These are phyloP conservation scores for Gossypium mustelinum DNA, from an alignment of 345 rosid genomes.

Conservation along the genomic window DNA sequence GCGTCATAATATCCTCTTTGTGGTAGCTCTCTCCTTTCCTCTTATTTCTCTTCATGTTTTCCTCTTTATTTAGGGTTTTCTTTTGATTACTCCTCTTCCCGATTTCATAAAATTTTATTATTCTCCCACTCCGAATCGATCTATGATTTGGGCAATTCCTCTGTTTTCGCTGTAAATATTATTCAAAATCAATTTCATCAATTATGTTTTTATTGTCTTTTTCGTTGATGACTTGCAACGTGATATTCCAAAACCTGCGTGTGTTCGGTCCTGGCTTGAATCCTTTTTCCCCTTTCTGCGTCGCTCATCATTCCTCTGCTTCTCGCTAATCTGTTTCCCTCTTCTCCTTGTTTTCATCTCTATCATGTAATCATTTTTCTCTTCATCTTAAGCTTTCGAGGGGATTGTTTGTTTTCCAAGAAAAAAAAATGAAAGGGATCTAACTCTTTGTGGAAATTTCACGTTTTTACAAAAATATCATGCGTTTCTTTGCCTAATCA, in stretches of 20 bases:
- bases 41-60: background rate
- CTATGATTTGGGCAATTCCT: constrained; percentile 25
- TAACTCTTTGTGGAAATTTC: background rate
- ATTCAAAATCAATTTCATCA: constrained; percentile 8
- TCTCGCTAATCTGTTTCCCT: constrained; percentile 42
- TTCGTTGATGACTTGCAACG: constrained; percentile 32
- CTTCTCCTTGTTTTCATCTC: background rate
- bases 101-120: background rate
- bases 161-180: background rate
- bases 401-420: constrained; percentile 9
- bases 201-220: constrained; percentile 56
- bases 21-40: constrained; percentile 8
- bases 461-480: constrained; percentile 7
- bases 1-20: background rate
- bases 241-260: constrained; percentile 53
- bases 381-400: constrained; percentile 3
- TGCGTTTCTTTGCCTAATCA: background rate
- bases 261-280: constrained; percentile 90
- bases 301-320: constrained; percentile 66
- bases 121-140: constrained; percentile 16
- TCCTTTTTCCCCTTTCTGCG: constrained; percentile 85
- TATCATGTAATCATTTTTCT: constrained; percentile 19
- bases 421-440: background rate
- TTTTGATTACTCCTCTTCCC: background rate
- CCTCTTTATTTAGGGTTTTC: background rate